Conservation (phyloP, 2,329 filamentous ascomycete species). For the Hortaea werneckii region DNA sequence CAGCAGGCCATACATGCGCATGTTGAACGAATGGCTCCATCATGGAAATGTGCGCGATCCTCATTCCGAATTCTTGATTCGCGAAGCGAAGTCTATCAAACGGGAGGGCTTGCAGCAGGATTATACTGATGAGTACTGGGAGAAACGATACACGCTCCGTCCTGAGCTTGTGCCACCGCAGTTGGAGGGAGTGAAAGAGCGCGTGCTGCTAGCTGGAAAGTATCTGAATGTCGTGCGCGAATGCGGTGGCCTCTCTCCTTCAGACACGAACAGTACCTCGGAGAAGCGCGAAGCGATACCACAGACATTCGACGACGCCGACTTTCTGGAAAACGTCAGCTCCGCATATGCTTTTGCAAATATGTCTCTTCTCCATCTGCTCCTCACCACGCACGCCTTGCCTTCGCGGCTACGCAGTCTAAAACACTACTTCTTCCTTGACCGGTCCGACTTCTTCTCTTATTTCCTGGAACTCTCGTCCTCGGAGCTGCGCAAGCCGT, state of each 20-base stretch:
- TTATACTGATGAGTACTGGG: constrained; percentile 99
- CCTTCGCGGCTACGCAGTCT: constrained; percentile 78
- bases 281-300: constrained; percentile 88
- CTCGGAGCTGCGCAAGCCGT: constrained; percentile 71
- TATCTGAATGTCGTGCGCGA: constrained; percentile 97
- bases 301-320: constrained; percentile 77
- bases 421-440: constrained; percentile 98
- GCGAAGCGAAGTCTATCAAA: constrained; percentile 90
- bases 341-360: constrained; percentile 92
- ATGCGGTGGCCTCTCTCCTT: constrained; percentile 69
- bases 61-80: constrained; percentile 86
- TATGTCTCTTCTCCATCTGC: constrained; percentile 77
- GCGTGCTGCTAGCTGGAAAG: constrained; percentile 89
- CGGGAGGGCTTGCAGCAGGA: constrained; percentile 86
- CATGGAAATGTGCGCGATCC: constrained; percentile 92
- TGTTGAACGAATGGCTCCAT: constrained; percentile 98
- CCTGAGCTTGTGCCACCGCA: constrained; percentile 88
- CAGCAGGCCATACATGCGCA: constrained; percentile 89
- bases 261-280: constrained; percentile 45
- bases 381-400: constrained; percentile 85
- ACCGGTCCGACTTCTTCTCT: constrained; percentile 94
- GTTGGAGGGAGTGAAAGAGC: constrained; percentile 80
- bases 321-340: constrained; percentile 93
- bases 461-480: constrained; percentile 90
- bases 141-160: constrained; percentile 89